These are phyloP conservation scores for Eucalyptus marginata DNA, from an alignment of 345 rosid species.

Conservation along the genomic window DNA sequence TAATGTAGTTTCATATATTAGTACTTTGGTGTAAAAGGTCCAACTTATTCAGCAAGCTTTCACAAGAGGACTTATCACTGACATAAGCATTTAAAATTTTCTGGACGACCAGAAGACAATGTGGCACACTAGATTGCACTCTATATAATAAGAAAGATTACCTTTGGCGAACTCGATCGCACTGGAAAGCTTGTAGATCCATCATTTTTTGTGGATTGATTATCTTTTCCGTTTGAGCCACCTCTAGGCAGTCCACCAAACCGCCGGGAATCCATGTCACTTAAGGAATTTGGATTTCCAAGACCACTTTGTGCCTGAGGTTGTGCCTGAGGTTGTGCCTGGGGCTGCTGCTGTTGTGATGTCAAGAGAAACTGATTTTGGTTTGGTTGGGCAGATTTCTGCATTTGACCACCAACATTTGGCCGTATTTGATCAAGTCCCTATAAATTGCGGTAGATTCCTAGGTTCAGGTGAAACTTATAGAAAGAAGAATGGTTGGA, in stretches of 20 bases:
- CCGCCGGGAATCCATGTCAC: constrained; percentile 40
- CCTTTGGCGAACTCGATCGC: constrained; percentile 54
- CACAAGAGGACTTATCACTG: neutral
- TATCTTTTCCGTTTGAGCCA: constrained; percentile 38
- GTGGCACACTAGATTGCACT: neutral
- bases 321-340: constrained; percentile 38
- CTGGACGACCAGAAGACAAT: neutral
- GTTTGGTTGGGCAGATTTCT: constrained; percentile 31
- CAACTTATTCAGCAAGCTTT: neutral
- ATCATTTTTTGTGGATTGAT: constrained; percentile 35
- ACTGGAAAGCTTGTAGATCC: constrained; percentile 45
- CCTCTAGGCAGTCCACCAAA: constrained; percentile 32
- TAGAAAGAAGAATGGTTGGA: neutral
- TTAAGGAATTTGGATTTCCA: constrained; percentile 30
- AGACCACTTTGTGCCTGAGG: constrained; percentile 33
- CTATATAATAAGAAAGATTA: neutral
- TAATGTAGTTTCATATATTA: neutral
- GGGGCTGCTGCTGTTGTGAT: constrained; percentile 43
- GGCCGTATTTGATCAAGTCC: constrained; percentile 46
- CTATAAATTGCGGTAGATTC: neutral
- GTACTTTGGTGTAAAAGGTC: neutral
- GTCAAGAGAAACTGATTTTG: constrained; percentile 41
- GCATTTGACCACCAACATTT: constrained; percentile 20
- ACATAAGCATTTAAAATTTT: neutral
- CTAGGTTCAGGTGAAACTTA: neutral